Conservation (phyloP, 306 rosid species). For the Inga laurina region DNA sequence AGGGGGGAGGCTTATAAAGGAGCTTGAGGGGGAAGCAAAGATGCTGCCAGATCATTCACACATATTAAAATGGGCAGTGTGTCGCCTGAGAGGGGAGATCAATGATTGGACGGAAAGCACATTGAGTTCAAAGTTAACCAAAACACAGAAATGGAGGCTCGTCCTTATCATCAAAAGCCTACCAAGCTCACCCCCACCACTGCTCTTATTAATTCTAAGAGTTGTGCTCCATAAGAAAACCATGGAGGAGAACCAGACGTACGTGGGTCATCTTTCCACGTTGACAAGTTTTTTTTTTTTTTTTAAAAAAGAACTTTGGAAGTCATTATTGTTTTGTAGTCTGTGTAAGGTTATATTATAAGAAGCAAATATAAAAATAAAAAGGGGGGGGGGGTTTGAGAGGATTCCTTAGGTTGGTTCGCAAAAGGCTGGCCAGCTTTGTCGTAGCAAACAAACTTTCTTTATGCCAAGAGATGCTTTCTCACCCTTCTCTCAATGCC, state of each 20-base stretch:
- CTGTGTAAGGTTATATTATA: not conserved
- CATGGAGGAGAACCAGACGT: slow-evolving; percentile 40
- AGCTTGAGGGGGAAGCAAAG: slow-evolving; percentile 67
- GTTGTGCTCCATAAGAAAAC: slow-evolving; percentile 28
- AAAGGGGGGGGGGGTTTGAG: slow-evolving; percentile 27
- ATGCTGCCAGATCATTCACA: slow-evolving; percentile 90
- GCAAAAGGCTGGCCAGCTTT: slow-evolving; percentile 78
- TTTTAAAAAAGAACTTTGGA: too few relatives aligned
- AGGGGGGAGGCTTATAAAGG: slow-evolving; percentile 44
- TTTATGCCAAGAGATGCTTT: slow-evolving; percentile 45
- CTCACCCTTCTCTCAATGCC: slow-evolving; percentile 17
- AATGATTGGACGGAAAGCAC: slow-evolving; percentile 77
- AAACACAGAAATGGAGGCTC: slow-evolving; percentile 39
- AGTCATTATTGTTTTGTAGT: slow-evolving; percentile 30
- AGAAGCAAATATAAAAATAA: slow-evolving; percentile 14
- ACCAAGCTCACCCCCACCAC: not conserved
- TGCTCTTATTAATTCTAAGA: slow-evolving; percentile 24
- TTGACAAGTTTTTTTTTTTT: slow-evolving; percentile 39
- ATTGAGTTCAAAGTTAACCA: slow-evolving; percentile 42
- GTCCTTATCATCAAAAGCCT: slow-evolving; percentile 51
- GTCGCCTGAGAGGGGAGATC: slow-evolving; percentile 74
- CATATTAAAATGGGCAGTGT: slow-evolving; percentile 48
- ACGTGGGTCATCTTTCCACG: slow-evolving; percentile 48
- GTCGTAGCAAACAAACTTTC: slow-evolving; percentile 64
- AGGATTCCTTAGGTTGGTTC: slow-evolving; percentile 43